A percentile compares a stretch with the other conserved stretches of the same genome.
Conservation (phyloP, 1,139 yeast species). For the Sugiyamaella neomexicana region DNA sequence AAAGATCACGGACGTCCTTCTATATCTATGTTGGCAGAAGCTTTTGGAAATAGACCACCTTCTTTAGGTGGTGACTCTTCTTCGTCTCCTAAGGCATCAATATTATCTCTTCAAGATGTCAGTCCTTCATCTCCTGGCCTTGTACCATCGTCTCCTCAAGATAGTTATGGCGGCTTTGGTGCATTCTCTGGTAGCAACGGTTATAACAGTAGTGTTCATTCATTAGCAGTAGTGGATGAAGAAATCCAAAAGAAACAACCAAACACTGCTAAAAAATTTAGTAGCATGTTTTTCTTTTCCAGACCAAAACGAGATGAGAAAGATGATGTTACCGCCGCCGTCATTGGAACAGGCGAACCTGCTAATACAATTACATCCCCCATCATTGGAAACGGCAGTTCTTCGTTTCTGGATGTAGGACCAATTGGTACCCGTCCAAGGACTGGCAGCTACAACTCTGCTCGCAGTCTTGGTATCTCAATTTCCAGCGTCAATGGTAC, state of each 20-base stretch:
- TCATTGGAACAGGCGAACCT: not conserved
- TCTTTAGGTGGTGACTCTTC: slow-evolving; percentile 22
- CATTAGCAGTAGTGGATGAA: slow-evolving; percentile 17
- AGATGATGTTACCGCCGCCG: not conserved
- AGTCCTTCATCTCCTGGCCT: slow-evolving; percentile 21
- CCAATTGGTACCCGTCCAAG: slow-evolving; percentile 30
- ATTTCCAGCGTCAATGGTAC: slow-evolving; percentile 11
- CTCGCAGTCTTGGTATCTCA: slow-evolving; percentile 20
- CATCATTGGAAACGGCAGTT: not conserved
- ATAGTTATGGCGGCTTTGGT: slow-evolving; percentile 21
- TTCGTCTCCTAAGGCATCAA: slow-evolving; percentile 28
- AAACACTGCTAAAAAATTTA: slow-evolving; percentile 18
- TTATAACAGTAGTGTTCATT: slow-evolving; percentile 20
- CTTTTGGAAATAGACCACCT: slow-evolving; percentile 24
- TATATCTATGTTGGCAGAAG: slow-evolving; percentile 28
- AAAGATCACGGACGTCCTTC: slow-evolving; percentile 26
- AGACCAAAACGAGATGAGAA: slow-evolving; percentile 19
- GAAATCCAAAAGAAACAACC: slow-evolving; percentile 21
- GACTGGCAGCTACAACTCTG: slow-evolving; percentile 30
- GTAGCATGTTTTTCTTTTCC: slow-evolving; percentile 30
- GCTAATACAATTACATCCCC: not conserved
- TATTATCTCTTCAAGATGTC: slow-evolving; percentile 23
- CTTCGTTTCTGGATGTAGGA: slow-evolving; percentile 20
- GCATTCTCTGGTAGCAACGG: slow-evolving; percentile 19
- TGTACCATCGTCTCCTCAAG: slow-evolving; percentile 26